Base-by-base conservation (phyloP, 495 filamentous ascomycete genomes). In the Cenococcum geophilum region DNA sequence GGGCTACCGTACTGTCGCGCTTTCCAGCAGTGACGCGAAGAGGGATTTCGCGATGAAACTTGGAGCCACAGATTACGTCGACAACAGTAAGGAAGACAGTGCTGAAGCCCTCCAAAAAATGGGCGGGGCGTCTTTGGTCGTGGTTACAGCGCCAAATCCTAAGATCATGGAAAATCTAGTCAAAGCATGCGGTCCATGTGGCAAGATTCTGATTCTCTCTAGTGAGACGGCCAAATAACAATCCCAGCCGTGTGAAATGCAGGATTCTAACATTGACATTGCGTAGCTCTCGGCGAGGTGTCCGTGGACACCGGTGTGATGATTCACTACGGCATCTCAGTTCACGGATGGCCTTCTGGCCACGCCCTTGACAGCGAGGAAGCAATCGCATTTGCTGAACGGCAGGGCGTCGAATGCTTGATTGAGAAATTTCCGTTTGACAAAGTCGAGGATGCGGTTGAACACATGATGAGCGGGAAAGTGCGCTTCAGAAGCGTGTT, bases 1-100 rank as follows among this genome's bases (percentile, higher is more conserved):
- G 71, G 86, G 86, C 10, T 89, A 81, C 76, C 78, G 76, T 20
- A 81, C 82, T 32, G 81, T 86, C 0, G 87, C 85, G 0, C 68
- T 89, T 14, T 85, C 80, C 25, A 76, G 78, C 9, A 80, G 81
- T 37, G 73, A 72, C 36, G 63, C 70, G 32, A 89, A 90, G 76
- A 74, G 80, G 52, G 70, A 77, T 35, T 84, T 86, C 60, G 86
- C 82, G 0, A 68, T 73, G 10, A 53, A 84, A 67, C 76, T 89
- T 5, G 87, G 87, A 16, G 87, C 87, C 0, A 83, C 82, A 64
- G 80, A 84, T 53, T 89, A 87, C 71, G 78, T 89, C 65, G 83
- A 89, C 71, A 74, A 74, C 16, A 79, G 76, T 63, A 79, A 78
- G 54, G 75, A 76, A 22, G 80, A 87, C 59, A 68, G 75, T 1